phyloP scores from a whole-genome alignment of 257 asterid genomes.

The Cruciata laevipes region DNA sequence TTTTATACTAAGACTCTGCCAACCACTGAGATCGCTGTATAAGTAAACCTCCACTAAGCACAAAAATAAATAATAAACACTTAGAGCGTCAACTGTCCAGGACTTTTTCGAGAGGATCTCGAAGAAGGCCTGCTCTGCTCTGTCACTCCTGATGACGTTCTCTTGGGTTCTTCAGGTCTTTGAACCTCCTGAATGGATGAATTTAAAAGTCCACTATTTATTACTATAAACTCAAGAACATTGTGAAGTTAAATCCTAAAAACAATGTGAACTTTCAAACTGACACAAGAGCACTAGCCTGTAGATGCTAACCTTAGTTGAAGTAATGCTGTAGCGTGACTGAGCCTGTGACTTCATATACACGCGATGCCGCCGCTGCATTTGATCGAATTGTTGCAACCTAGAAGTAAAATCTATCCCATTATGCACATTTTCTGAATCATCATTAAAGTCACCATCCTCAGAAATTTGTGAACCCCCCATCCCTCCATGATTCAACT shows the following conservation, averaged over 20 bases:
- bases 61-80: conserved; percentile 1
- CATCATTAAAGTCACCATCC: conserved; percentile 50
- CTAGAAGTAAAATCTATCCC: conserved; percentile 62
- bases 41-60: conserved; percentile 21
- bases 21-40: conserved; percentile 26
- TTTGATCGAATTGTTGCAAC: conserved; percentile 66
- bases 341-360: conserved; percentile 46
- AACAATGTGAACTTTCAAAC: not conserved
- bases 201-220: not conserved
- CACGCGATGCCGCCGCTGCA: conserved; percentile 71
- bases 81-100: conserved; percentile 62
- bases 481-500: conserved; percentile 26
- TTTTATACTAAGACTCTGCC: conserved; percentile 7
- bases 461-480: conserved; percentile 38
- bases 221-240: not conserved
- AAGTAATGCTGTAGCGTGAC: conserved; percentile 39
- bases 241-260: not conserved
- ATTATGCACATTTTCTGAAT: conserved; percentile 29
- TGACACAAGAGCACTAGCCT: not conserved
- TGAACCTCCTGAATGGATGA: conserved; percentile 50
- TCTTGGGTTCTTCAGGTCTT: conserved; percentile 51
- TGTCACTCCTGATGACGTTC: conserved; percentile 28
- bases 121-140: conserved; percentile 59
- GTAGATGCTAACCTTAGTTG: conserved; percentile 49
- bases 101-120: conserved; percentile 53